A percentile compares a stretch with the other conserved stretches of the same genome.
Evolutionary conservation across 495 filamentous ascomycete genomes (phyloP).

Genomic region (Pyrenula aspistea): DNA sequence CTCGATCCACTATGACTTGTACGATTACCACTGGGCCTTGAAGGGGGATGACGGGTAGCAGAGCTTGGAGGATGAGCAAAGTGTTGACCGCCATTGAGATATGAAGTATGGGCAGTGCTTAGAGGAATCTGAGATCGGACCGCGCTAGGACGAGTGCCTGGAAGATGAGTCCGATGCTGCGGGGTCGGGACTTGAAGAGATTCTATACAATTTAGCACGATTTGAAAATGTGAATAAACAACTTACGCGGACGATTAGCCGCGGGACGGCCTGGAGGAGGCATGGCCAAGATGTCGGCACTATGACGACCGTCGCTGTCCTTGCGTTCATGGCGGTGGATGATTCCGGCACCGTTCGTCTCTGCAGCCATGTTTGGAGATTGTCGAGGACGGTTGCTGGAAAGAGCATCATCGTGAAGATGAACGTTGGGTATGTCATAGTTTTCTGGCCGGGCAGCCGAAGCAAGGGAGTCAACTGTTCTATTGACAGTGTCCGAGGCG

Average conservation of each 20-base stretch:
- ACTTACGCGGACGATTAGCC: neutral
- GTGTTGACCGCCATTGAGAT: neutral
- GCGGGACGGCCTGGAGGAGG: neutral
- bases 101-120: neutral
- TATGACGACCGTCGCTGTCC: neutral
- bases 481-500: slow-evolving; percentile 53
- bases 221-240: neutral
- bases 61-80: neutral
- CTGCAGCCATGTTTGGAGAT: neutral
- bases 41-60: neutral
- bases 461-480: slow-evolving; percentile 32
- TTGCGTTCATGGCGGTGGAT: neutral
- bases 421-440: neutral
- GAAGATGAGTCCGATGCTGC: neutral
- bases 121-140: neutral
- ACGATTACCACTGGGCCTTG: neutral
- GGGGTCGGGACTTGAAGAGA: neutral
- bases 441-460: neutral
- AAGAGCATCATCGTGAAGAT: neutral
- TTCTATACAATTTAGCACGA: neutral
- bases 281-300: neutral
- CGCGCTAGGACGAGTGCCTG: neutral
- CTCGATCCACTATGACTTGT: neutral
- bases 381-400: neutral
- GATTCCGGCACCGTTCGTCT: neutral